Evolutionary conservation across 139 green algal genomes (phyloP).

Genomic region (Chlorella ohadii): DNA sequence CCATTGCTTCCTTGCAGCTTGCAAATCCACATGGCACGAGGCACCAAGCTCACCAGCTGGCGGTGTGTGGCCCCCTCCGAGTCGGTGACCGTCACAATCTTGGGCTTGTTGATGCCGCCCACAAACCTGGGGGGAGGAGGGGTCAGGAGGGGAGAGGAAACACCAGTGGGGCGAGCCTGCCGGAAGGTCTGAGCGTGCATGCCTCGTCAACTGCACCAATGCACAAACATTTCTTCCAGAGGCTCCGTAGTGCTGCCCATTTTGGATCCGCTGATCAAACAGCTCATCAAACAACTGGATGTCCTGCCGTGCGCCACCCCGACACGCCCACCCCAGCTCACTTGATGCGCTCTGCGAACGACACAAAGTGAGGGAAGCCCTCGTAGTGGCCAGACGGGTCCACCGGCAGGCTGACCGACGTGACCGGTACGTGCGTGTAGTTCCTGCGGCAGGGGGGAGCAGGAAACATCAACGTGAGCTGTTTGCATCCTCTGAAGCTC

Average conservation of each 20-base stretch:
- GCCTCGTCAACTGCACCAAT: too few species aligned
- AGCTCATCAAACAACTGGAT: too few species aligned
- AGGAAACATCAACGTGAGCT: too few species aligned
- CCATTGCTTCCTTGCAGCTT: too few species aligned
- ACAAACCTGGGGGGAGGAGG: slow-evolving; percentile 48
- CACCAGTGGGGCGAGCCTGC: not conserved
- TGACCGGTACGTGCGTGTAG: slow-evolving; percentile 56
- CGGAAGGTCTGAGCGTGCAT: too few species aligned
- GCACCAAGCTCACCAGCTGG: slow-evolving; percentile 69
- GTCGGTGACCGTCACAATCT: slow-evolving; percentile 74
- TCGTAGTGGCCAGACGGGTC: slow-evolving; percentile 65
- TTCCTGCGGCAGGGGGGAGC: not conserved
- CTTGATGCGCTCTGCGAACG: slow-evolving; percentile 48
- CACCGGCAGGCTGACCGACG: slow-evolving; percentile 55
- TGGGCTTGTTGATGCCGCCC: slow-evolving; percentile 91
- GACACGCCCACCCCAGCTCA: not conserved
- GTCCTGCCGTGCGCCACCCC: not conserved
- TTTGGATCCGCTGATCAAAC: too few species aligned
- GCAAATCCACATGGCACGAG: too few species aligned
- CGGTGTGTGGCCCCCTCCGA: slow-evolving; percentile 50
- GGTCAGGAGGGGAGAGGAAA: not conserved
- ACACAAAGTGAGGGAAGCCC: slow-evolving; percentile 55
- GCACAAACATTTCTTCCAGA: too few species aligned
- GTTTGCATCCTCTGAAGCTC: too few species aligned
- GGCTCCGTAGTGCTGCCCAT: too few species aligned